Percentiles rank a stretch among this genome's conserved stretches.
These are phyloP conservation scores for Nasturtium officinale DNA, from an alignment of 345 rosid species.

Conservation along the genomic window DNA sequence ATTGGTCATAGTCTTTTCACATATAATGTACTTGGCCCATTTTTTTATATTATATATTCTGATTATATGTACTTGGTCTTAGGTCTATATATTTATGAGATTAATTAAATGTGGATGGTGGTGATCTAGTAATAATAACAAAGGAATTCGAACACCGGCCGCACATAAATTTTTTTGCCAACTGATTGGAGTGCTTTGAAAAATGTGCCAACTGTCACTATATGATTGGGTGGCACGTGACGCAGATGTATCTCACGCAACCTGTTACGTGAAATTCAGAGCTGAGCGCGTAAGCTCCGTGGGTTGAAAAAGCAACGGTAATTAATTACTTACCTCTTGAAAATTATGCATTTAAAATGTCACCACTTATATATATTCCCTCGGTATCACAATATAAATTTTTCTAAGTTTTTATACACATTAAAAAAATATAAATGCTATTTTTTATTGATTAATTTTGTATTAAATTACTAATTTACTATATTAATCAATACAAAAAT, in stretches of 20 bases:
- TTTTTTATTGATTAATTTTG: too few relatives aligned
- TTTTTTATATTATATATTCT: too few relatives aligned
- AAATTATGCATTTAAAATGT: too few relatives aligned
- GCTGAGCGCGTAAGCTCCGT: conserved; percentile 1
- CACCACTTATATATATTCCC: background rate
- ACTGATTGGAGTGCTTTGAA: conserved; percentile 14
- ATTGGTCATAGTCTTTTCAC: too few relatives aligned
- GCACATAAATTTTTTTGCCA: background rate
- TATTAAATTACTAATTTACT: too few relatives aligned
- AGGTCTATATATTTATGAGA: background rate
- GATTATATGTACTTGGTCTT: too few relatives aligned
- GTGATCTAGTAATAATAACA: background rate
- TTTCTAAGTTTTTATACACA: too few relatives aligned
- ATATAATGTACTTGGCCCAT: too few relatives aligned
- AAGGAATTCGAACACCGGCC: background rate
- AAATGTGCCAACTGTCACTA: conserved; percentile 11
- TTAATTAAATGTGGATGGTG: background rate
- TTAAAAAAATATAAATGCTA: too few relatives aligned
- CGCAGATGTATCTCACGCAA: background rate
- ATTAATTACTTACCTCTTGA: too few relatives aligned
- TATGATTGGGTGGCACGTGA: conserved; percentile 24
- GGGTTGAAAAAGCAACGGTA: background rate
- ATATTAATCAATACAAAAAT: too few relatives aligned
- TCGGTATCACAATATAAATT: too few relatives aligned
- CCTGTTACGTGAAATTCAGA: background rate